A percentile compares a stretch with the other conserved stretches of the same genome.
phyloP scores from a whole-genome alignment of 306 rosid genomes.

The Cyclanthera cordifolia region DNA sequence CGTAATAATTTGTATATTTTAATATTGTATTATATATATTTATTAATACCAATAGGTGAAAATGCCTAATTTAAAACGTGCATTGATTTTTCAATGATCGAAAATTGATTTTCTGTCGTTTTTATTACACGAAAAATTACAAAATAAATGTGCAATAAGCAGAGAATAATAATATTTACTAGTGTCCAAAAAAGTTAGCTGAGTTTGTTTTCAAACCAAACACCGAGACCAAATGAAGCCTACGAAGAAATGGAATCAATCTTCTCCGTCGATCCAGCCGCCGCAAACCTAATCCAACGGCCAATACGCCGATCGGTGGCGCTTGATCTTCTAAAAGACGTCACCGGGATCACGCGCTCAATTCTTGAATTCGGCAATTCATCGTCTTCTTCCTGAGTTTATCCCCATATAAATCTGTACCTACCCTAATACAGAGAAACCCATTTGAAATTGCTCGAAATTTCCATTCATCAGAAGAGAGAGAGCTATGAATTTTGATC shows the following conservation, averaged over 20 bases:
- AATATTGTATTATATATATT: too few species aligned
- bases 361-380: background rate
- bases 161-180: background rate
- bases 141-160: too few species aligned
- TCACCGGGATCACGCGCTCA: background rate
- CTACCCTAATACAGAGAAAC: background rate
- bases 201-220: background rate
- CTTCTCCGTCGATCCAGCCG: background rate
- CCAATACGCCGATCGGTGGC: background rate
- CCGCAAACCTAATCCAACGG: constrained; percentile 2
- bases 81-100: too few species aligned
- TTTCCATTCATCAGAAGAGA: too few species aligned
- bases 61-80: too few species aligned
- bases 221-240: background rate
- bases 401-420: background rate
- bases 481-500: constrained; percentile 52
- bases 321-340: background rate
- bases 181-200: background rate
- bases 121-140: too few species aligned
- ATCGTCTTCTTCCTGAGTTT: background rate
- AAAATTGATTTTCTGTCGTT: too few species aligned
- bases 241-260: background rate
- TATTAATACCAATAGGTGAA: too few species aligned
- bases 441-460: background rate
- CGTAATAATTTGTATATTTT: too few species aligned